These are phyloP conservation scores for Schizophyllum amplum DNA, from an alignment of 1,284 basidiomycete genomes.

Conservation along the genomic window DNA sequence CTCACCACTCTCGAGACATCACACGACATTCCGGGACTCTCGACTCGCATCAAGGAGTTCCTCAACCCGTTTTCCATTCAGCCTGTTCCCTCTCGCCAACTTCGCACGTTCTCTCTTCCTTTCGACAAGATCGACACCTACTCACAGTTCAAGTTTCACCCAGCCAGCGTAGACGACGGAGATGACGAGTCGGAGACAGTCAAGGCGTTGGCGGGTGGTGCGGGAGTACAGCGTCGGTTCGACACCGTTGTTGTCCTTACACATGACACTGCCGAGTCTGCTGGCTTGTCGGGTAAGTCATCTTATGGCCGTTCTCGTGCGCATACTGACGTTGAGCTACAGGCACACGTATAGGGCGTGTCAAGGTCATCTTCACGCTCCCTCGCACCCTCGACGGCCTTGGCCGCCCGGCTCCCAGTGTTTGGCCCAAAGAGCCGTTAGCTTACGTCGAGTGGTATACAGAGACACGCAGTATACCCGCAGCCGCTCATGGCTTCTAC, in stretches of 20 bases:
- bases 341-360: conserved; percentile 1
- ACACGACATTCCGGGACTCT: conserved; percentile 13
- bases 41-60: conserved; percentile 14
- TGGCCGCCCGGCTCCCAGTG: not conserved
- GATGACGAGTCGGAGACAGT: too few species aligned
- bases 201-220: too few species aligned
- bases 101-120: too few species aligned
- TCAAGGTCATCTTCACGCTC: conserved; percentile 1
- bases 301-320: not conserved
- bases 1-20: conserved; percentile 1
- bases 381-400: not conserved
- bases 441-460: conserved; percentile 5
- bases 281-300: not conserved
- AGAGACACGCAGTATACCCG: not conserved
- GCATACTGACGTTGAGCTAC: too few species aligned
- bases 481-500: not conserved
- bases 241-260: not conserved
- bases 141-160: too few species aligned
- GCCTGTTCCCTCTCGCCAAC: not conserved
- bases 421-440: not conserved
- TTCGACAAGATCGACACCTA: too few species aligned
- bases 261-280: not conserved
- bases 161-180: too few species aligned
- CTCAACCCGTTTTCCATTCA: conserved; percentile 5
- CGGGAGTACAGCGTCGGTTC: not conserved